Evolutionary conservation across 306 rosid genomes (phyloP), one percentile per base, ranked within the genome.

Genomic region (cucumber (Cucumis sativus)): DNA sequence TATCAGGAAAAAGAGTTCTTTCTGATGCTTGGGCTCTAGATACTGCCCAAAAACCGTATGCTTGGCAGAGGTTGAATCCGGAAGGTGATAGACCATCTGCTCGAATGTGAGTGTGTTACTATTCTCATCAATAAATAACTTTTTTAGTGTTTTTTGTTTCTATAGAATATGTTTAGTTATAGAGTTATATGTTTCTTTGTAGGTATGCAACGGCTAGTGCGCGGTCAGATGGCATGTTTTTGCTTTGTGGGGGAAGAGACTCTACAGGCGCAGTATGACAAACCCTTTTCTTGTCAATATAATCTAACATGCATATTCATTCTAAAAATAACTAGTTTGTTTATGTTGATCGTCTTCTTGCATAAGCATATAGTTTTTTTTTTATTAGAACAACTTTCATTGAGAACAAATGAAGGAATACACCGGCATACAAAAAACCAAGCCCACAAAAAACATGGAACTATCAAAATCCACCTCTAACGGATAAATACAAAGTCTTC

Each of bases 161-260:
- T 74, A 65, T 18, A 37, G 8, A 51, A 62, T 28, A 77, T 59
- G 21, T 23, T 37, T 75, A 64, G 54, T 57, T 81, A 68, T 43
- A 60, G 25, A 68, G 58, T 79, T 75, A 56, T 77, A 73, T 82
- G 77, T 83, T 78, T 86, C 74, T 86, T 70, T 87, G 82, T 85
- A 96, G 99, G 99, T 96, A 96, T 51, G 99, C 98, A 28, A 96
- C 99, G 72, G 99, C 96, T 73, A 91, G 99, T 87, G 91, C 98
- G 59, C 99, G 99, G 70, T 88, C 99, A 82, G 99, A 96, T 87
- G 99, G 99, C 79, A 96, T 96, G 99, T 89, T 96, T 88, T 84
- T 96, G 84, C 94, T 96, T 79, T 96, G 99, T 76, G 99, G 99
- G 75, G 99, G 99, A 87, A 89, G 99, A 80, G 99, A 96, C 71